Conservation (phyloP, 139 green algal species). For the Ettlia oleoabundans region DNA sequence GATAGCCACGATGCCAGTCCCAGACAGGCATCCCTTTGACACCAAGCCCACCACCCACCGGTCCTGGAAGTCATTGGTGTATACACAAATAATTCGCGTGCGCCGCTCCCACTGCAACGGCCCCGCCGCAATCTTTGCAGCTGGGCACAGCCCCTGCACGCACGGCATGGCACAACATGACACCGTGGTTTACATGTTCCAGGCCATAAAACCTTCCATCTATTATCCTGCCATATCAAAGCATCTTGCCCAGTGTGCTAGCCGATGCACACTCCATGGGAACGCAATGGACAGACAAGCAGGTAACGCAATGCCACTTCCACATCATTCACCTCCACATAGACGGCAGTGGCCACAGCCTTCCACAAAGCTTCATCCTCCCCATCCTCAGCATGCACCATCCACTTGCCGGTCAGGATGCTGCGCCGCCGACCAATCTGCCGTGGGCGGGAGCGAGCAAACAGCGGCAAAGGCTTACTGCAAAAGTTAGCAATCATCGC, state of each 20-base stretch:
- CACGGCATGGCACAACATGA: no score
- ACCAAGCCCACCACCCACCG: background rate
- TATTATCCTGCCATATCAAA: no score
- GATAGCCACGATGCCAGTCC: no score
- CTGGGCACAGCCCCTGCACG: background rate
- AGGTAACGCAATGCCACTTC: no score
- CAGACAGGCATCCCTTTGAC: no score
- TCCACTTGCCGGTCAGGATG: background rate
- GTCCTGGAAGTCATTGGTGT: background rate
- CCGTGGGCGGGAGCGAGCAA: no score
- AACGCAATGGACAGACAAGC: no score
- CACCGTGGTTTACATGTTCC: no score
- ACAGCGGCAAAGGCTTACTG: no score
- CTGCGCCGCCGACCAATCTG: background rate
- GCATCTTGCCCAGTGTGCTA: no score
- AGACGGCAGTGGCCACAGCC: background rate
- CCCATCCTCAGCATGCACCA: background rate
- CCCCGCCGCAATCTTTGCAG: background rate
- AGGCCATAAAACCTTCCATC: no score
- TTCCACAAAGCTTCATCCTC: background rate
- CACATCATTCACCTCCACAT: background rate
- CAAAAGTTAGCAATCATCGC: background rate
- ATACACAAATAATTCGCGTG: background rate
- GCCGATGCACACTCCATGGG: no score
- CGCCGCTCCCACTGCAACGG: background rate